A percentile compares a stretch with the other conserved stretches of the same genome.
Evolutionary conservation across 2,329 filamentous ascomycete genomes (phyloP).

Genomic region (Grosmannia huntii): DNA sequence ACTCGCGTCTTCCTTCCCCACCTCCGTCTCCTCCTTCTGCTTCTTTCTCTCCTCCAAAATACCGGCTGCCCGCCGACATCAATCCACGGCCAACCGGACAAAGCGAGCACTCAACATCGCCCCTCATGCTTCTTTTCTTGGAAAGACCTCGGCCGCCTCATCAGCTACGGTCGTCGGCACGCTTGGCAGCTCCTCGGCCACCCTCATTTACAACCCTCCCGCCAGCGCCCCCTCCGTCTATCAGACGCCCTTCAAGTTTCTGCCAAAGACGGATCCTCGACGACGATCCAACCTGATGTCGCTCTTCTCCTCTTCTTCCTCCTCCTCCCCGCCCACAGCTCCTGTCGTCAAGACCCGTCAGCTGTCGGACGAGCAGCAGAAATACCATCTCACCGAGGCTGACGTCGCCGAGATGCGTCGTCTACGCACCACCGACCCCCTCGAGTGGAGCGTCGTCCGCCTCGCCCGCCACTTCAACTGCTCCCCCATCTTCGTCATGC

Average conservation of each 20-base stretch:
- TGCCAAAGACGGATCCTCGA: slow-evolving; percentile 43
- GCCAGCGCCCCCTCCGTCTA: slow-evolving; percentile 36
- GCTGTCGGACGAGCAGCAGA: neutral
- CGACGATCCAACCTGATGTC: slow-evolving; percentile 34
- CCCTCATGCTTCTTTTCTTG: slow-evolving; percentile 47
- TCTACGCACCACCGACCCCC: slow-evolving; percentile 39
- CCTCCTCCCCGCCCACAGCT: slow-evolving; percentile 9
- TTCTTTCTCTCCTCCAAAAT: neutral
- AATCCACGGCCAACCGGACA: slow-evolving; percentile 38
- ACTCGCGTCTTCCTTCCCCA: neutral
- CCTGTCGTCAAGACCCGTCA: slow-evolving; percentile 7
- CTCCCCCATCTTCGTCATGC: slow-evolving; percentile 42
- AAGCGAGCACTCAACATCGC: slow-evolving; percentile 46
- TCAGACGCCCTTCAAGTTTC: slow-evolving; percentile 55
- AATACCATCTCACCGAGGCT: slow-evolving; percentile 38
- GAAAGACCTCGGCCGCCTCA: slow-evolving; percentile 7
- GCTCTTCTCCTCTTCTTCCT: slow-evolving; percentile 20
- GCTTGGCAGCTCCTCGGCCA: slow-evolving; percentile 22
- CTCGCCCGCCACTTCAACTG: slow-evolving; percentile 44
- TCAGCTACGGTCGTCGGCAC: slow-evolving; percentile 19
- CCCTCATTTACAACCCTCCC: slow-evolving; percentile 37
- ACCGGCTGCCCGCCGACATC: slow-evolving; percentile 23
- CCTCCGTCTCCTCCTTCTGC: neutral
- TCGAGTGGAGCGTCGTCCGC: slow-evolving; percentile 38
- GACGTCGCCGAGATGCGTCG: slow-evolving; percentile 48